Evolutionary conservation across 768 basidiomycete species (phyloP), one percentile per base, ranked within the genome.

Genomic region (Galerina marginata): DNA sequence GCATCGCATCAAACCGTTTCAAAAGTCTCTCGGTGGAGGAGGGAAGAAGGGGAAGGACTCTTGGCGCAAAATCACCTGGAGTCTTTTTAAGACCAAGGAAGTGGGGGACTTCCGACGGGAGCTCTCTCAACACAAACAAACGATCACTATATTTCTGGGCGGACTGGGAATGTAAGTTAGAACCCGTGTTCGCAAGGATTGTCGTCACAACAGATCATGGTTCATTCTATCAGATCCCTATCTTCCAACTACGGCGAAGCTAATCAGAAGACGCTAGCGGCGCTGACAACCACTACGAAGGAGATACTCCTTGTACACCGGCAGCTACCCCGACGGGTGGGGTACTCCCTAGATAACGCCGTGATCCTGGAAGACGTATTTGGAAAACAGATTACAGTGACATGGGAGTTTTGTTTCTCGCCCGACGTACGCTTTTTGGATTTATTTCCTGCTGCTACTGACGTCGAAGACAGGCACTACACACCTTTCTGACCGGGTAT

Each of bases 41-140:
- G 23, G 38, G 7, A 40, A 26, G 37, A 6, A 29, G 4, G 14
- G 44, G n/a, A 29, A 14, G 9, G 14, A 47, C 9, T 50, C 38
- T 15, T 58, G 56, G 56, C 46, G 47, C 33, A 49, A 58, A 23
- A 39, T 58, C 25, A 33, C 33, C 39, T 58, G 56, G 56, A 33
- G 15, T 9, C 15, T 58, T 23, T 49, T 38, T 6, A 58, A 58
- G 56, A 12, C 23, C 6, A 25, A 45, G 1, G 46, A 59, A 15
- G 33, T 59, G 16, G 42, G 2, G 9, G 14, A n/a, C 7, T 53
- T 59, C 42, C 15, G 58, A 20, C 33, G 16, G 16, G 47, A 54
- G 16, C 2, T 59, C 16, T 47, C 58, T 9, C 51, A 38, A 16
- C 51, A 38, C 53, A 36, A 54, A 29, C 51, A 38, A 15, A 59